Percentiles rank a stretch among this genome's conserved stretches.
These are phyloP conservation scores for Coemansia sp. DNA, from an alignment of 192 early-diverging fungal genomes.

Conservation along the genomic window DNA sequence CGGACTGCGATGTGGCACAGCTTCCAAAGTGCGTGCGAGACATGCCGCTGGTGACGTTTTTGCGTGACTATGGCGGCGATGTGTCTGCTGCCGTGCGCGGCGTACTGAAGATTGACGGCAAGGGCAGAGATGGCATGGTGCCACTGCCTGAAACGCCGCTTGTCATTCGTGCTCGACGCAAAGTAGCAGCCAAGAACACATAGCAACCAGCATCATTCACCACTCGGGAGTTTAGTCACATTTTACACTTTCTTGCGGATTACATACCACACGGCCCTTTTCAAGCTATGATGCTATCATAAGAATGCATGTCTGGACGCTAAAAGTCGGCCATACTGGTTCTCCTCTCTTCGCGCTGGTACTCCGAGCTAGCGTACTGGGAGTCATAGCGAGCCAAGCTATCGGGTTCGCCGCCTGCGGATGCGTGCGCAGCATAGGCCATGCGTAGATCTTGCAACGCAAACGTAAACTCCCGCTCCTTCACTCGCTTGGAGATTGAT, in stretches of 20 bases:
- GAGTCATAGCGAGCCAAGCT: slow-evolving; percentile 20
- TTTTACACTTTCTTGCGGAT: neutral
- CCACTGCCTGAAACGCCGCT: slow-evolving; percentile 34
- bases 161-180: slow-evolving; percentile 36
- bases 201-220: neutral
- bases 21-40: slow-evolving; percentile 44
- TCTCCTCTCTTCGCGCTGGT: slow-evolving; percentile 32
- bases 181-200: slow-evolving; percentile 6
- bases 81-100: slow-evolving; percentile 37
- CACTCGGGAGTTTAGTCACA: neutral
- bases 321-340: neutral
- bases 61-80: slow-evolving; percentile 43
- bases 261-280: neutral
- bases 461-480: slow-evolving; percentile 26
- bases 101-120: slow-evolving; percentile 20
- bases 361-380: slow-evolving; percentile 43
- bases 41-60: slow-evolving; percentile 38
- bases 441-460: slow-evolving; percentile 27
- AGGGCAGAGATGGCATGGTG: slow-evolving; percentile 1
- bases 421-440: neutral
- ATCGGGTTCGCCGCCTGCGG: neutral
- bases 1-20: slow-evolving; percentile 48
- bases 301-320: too few species aligned
- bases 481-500: slow-evolving; percentile 6
- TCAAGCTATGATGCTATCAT: too few species aligned